A percentile compares a stretch with the other conserved stretches of the same genome.
These are phyloP conservation scores for Eleusine indica DNA, from an alignment of 176 grass and related monocot genomes.

Conservation along the genomic window DNA sequence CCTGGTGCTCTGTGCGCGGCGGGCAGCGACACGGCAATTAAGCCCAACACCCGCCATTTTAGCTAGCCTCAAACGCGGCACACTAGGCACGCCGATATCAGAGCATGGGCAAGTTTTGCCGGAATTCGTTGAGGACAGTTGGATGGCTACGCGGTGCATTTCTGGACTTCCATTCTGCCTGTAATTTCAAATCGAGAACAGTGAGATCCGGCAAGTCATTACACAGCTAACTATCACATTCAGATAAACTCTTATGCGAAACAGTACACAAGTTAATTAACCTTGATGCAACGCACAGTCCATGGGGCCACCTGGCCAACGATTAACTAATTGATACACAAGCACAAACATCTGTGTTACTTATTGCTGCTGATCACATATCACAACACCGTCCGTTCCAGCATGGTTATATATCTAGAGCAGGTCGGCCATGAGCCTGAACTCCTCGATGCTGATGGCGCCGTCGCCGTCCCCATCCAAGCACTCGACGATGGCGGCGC, in stretches of 20 bases:
- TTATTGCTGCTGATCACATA: background rate
- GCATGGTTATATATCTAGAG: conserved; percentile 30
- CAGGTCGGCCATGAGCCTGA: conserved; percentile 64
- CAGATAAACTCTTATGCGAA: background rate
- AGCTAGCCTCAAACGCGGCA: too few relatives aligned
- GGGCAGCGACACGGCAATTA: too few relatives aligned
- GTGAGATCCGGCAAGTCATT: background rate
- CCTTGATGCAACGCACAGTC: background rate
- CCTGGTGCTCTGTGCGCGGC: too few relatives aligned
- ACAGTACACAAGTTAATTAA: background rate
- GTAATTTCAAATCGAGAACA: background rate
- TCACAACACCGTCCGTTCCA: background rate
- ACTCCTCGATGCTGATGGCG: conserved; percentile 63
- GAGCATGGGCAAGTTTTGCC: too few relatives aligned
- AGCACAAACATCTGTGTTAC: background rate
- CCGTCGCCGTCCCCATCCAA: conserved; percentile 82
- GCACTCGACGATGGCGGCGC: conserved; percentile 68
- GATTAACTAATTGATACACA: background rate
- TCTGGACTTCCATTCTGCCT: background rate
- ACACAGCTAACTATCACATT: background rate
- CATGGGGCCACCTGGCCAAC: too few relatives aligned
- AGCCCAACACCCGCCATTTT: too few relatives aligned
- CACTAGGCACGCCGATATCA: too few relatives aligned
- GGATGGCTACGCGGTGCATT: background rate
- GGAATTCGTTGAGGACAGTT: too few relatives aligned